phyloP scores from a whole-genome alignment of 345 rosid genomes.

The Citrus inodora region DNA sequence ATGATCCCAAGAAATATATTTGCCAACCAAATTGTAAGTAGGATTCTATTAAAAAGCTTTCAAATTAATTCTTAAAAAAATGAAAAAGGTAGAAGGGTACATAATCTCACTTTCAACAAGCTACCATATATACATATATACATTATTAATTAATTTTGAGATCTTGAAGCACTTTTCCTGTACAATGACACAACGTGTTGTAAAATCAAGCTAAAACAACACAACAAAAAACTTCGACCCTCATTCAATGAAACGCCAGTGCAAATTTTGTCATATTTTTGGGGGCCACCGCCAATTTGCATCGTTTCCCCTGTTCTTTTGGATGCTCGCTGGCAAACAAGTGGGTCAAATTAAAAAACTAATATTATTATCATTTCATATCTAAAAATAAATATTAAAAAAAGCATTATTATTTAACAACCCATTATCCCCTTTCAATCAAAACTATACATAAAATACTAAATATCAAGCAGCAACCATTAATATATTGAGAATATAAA shows the following conservation, averaged over 20 bases:
- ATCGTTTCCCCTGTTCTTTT: background rate
- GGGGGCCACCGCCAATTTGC: slow-evolving; percentile 1
- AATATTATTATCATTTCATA: background rate
- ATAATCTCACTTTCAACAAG: background rate
- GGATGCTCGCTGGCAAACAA: slow-evolving; percentile 1
- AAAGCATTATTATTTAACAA: background rate
- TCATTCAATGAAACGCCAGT: background rate
- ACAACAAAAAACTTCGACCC: background rate
- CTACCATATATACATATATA: background rate
- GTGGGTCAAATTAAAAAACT: background rate
- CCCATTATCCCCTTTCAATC: background rate
- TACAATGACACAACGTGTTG: background rate
- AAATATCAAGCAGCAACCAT: background rate
- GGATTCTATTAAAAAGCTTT: background rate
- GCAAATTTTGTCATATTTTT: background rate
- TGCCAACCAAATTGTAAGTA: background rate
- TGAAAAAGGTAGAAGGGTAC: background rate
- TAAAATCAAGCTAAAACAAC: background rate
- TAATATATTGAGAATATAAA: background rate
- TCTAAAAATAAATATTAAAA: too few relatives aligned
- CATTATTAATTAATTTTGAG: background rate
- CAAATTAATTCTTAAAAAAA: background rate
- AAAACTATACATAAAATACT: background rate
- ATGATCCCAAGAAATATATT: background rate
- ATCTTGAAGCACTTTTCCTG: background rate